phyloP scores from a whole-genome alignment of 2,329 filamentous ascomycete species.

The Graphiopsis chlorocephala region DNA sequence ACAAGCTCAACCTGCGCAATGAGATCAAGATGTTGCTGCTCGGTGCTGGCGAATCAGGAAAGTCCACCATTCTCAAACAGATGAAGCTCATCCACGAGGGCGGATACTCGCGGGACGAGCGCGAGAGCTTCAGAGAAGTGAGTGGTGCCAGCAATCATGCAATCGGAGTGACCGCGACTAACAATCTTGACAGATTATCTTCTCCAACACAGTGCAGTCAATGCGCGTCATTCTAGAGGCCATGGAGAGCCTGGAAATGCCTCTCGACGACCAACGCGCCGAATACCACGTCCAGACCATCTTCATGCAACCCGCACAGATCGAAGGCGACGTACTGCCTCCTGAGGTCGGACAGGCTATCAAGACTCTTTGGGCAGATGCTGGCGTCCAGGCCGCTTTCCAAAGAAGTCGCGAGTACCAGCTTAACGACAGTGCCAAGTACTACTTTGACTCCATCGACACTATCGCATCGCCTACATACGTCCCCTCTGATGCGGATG shows the following conservation, averaged over 20 bases:
- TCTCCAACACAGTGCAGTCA: slow-evolving; percentile 68
- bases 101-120: slow-evolving; percentile 89
- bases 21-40: slow-evolving; percentile 99
- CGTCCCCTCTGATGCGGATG: slow-evolving; percentile 92
- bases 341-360: slow-evolving; percentile 92
- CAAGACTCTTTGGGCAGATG: slow-evolving; percentile 88
- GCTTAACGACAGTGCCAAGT: slow-evolving; percentile 93
- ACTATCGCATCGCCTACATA: slow-evolving; percentile 90
- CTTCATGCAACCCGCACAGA: slow-evolving; percentile 97
- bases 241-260: slow-evolving; percentile 70
- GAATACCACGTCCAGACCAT: slow-evolving; percentile 98
- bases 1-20: slow-evolving; percentile 98
- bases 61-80: slow-evolving; percentile 92
- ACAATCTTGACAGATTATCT: slow-evolving; percentile 53
- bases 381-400: slow-evolving; percentile 91
- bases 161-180: not conserved
- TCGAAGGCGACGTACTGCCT: slow-evolving; percentile 91
- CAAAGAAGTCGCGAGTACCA: slow-evolving; percentile 94
- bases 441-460: slow-evolving; percentile 95
- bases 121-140: slow-evolving; percentile 64
- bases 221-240: slow-evolving; percentile 70
- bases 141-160: not conserved
- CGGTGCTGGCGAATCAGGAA: slow-evolving; percentile 96
- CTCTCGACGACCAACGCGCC: slow-evolving; percentile 85
- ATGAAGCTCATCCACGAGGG: slow-evolving; percentile 99